Base-by-base conservation (phyloP, 768 basidiomycete genomes). In the Boletus fagicola region DNA sequence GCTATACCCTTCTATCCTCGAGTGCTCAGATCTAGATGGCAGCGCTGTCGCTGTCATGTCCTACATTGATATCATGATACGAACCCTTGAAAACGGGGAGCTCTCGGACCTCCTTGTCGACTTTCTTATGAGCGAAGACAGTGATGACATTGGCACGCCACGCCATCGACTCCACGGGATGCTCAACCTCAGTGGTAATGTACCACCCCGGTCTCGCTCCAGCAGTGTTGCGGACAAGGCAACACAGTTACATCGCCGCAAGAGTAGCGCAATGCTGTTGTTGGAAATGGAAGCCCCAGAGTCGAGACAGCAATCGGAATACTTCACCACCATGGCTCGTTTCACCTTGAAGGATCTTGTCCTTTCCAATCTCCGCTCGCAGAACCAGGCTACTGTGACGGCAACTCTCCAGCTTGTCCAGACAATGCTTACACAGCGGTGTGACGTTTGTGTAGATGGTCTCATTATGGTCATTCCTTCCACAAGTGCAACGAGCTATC, bases 21-120 rank as follows among this genome's bases (percentile, higher is more conserved):
- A 98, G 68, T 95, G 93, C 72, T 94, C 94, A 0, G 91, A 92
- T 58, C 68, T 79, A 5, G 96, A 98, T 69, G 96, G 96, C n/a
- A 96, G 94, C 59, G 91, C 94, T 0, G 88, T 97, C 2, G 94
- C 96, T 11, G 94, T 98, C 53, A 86, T 98, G 83, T 92, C 90
- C 16, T 98, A 98, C 68, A 85, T 98, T 61, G 93, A 97, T 62
- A 83, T 92, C 65, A 88, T 93, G 80, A 79, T 94, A 51, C 81
- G 85, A 56, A 91, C 87, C 0, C 78, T 95, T 6, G 79, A 83
- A 36, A 78, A 83, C 24, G 87, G 86, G 1, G 82, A 80, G 49
- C 79, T 96, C 40, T 83, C 82, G 16, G 83, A 87, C 46, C 77
- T 89, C 24, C 74, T 96, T 16, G 79, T 95, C 42, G 78, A 83